Evolutionary conservation across 2,329 filamentous ascomycete genomes (phyloP), one percentile per base, ranked within the genome.

Genomic region (Cordyceps javanica): DNA sequence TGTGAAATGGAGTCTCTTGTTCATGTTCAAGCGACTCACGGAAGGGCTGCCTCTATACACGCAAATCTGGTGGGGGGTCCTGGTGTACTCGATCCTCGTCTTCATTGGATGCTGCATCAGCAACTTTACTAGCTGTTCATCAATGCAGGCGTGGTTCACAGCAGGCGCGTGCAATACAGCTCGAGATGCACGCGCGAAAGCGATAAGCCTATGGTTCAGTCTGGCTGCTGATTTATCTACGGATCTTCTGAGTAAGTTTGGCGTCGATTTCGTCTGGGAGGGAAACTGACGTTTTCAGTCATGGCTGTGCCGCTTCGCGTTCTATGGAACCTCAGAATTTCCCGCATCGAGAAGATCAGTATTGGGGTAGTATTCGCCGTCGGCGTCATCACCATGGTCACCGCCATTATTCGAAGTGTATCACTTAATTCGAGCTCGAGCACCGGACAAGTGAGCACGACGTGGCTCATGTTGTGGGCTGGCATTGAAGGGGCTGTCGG

Each of bases 391-490:
- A 63, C 62, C 21, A 63, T 63, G 62, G 38, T 57, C 10, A 62
- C 62, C 9, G 62, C 60, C 23, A 62, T 63, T 48, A 60, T 63
- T 25, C 60, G 62, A 26, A 63, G 60, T n/a, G 62, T 63, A 9
- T 50, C 50, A 1, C 42, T 63, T n/a, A 39, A 61, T 23, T 55
- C 53, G 11, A 62, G 59, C 28, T 30, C 46, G 32, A 52, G 36
- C 39, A 30, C 32, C 3, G 60, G 62, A 11, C 59, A 63, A 59
- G 62, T 63, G 53, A 62, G 60, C 44, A 62, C 62, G 19, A 62
- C 60, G 21, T 63, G 62, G 62, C 62, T 63, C 7, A 62, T 63
- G 59, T 44, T 63, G 60, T 63, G 62, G 62, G 62, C 59, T 26
- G 59, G 54, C 7, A 62, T 63, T 10, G 62, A 63, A 46, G 62